These are phyloP conservation scores for Geotrichum histeridarum DNA, from an alignment of 1,139 yeast genomes.

Conservation along the genomic window DNA sequence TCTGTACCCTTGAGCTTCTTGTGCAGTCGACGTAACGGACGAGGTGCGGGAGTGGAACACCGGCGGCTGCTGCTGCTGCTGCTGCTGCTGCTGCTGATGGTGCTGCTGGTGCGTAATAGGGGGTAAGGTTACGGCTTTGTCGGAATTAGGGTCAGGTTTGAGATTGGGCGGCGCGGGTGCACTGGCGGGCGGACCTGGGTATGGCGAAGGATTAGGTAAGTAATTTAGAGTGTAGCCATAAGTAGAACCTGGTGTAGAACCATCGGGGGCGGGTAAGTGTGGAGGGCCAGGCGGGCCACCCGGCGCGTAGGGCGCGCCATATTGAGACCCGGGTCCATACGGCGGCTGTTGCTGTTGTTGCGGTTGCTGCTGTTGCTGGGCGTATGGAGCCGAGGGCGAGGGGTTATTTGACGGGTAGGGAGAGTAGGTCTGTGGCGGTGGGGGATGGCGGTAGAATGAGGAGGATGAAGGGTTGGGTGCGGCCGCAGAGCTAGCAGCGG, in stretches of 20 bases:
- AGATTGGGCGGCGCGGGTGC: conserved; percentile 7
- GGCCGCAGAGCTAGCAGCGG: not conserved
- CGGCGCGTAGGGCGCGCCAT: not conserved
- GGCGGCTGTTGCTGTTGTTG: conserved; percentile 2
- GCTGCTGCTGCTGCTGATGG: conserved; percentile 1
- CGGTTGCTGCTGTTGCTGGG: conserved; percentile 2
- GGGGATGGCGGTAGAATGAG: not conserved
- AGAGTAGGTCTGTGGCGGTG: not conserved
- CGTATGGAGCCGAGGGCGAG: conserved; percentile 3
- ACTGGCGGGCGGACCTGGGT: conserved; percentile 8
- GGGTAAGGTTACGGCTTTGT: conserved; percentile 11
- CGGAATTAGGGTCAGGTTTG: conserved; percentile 9
- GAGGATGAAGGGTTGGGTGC: conserved; percentile 1
- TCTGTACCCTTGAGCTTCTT: conserved; percentile 26
- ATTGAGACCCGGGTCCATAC: not conserved
- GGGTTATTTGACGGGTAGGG: conserved; percentile 2
- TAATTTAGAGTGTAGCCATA: not conserved
- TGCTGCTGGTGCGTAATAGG: conserved; percentile 11
- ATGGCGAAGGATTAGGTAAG: not conserved
- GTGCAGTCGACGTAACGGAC: conserved; percentile 16
- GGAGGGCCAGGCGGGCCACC: conserved; percentile 1
- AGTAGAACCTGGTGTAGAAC: conserved; percentile 5
- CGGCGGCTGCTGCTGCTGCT: conserved; percentile 21
- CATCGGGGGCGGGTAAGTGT: not conserved
- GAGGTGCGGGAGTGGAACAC: conserved; percentile 3